Base-by-base conservation (phyloP, 2,329 filamentous ascomycete species). In the Chalaropsis thielavioides region DNA sequence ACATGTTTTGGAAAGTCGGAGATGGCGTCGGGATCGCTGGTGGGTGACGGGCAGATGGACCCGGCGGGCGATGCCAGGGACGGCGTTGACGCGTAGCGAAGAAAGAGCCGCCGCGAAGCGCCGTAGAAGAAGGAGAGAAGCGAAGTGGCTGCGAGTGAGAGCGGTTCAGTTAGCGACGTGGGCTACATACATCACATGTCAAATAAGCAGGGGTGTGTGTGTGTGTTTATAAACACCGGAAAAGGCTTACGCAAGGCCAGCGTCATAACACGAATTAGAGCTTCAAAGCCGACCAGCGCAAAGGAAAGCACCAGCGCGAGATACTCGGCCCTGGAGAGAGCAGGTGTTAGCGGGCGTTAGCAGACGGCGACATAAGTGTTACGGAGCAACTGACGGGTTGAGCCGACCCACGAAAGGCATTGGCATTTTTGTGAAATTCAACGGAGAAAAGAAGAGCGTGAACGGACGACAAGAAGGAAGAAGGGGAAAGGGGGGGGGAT, bases 281-380 rank as follows among this genome's bases (percentile, higher is more conserved):
- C 85, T 75, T 99, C 94, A 69, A 96, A 80, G 59, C 84, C 81
- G 66, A 97, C 86, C 44, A 99, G 82, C 63, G 90, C 71, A 71
- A 97, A 88, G 7, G 92, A 97, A 64, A 86, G 85, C 59, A 94
- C 76, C 54, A 99, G 83, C 46, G 92, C 90, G 68, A 95, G 76
- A 77, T 97, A 97, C 77, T 99, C 92, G 75, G 82, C 82, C 74
- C 88, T 91, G 69, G 27, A 24, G 27, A 24, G 44, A 5, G 10
- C 63, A 59, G 44, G 40, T 64, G 40, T 60, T 64, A 31, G 22
- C 13, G 17, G 24, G 60, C 41, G 19, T 46, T 68, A 63, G 69
- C 66, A 58, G 68, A 68, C 38, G 64, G n/a, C 5, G 13, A 8
- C 24, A 58, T 58, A 58, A 58, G 51, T 24, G 51, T 58, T 58